Conservation (phyloP, 805 yeast species). For the Yarrowia sp. region DNA sequence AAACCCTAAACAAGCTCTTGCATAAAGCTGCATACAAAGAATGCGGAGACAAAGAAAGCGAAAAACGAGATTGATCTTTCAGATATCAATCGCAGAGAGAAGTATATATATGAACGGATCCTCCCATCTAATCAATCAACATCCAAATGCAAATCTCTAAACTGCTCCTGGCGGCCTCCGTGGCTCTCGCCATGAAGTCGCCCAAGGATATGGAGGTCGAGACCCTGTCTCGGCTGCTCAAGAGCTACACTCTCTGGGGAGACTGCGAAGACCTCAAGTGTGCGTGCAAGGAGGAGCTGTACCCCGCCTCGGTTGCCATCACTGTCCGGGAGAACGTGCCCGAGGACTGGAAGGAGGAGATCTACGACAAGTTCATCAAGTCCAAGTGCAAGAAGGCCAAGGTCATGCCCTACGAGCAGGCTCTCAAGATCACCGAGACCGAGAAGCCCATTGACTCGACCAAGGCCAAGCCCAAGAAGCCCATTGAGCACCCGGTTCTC, state of each 20-base stretch:
- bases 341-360: background rate
- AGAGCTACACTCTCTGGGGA: conserved; percentile 23
- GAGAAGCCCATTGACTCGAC: background rate
- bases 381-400: conserved; percentile 8
- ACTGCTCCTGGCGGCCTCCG: background rate
- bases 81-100: background rate
- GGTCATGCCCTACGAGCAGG: background rate
- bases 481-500: conserved; percentile 30
- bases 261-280: conserved; percentile 35
- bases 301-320: conserved; percentile 37
- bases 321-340: background rate
- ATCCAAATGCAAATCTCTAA: background rate
- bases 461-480: conserved; percentile 27
- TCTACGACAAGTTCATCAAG: background rate
- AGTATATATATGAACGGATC: background rate
- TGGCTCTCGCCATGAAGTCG: conserved; percentile 2
- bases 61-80: too few relatives aligned
- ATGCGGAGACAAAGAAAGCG: background rate
- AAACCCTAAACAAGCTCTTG: too few relatives aligned
- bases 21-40: background rate
- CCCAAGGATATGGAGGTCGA: conserved; percentile 7
- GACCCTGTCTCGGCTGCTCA: background rate
- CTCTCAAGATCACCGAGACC: background rate
- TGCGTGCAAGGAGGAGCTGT: conserved; percentile 35
- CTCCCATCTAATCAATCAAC: conserved; percentile 18